Percentiles rank a stretch among this genome's conserved stretches.
phyloP scores from a whole-genome alignment of 192 early-diverging fungal species.

The Umbelopsis sp. region DNA sequence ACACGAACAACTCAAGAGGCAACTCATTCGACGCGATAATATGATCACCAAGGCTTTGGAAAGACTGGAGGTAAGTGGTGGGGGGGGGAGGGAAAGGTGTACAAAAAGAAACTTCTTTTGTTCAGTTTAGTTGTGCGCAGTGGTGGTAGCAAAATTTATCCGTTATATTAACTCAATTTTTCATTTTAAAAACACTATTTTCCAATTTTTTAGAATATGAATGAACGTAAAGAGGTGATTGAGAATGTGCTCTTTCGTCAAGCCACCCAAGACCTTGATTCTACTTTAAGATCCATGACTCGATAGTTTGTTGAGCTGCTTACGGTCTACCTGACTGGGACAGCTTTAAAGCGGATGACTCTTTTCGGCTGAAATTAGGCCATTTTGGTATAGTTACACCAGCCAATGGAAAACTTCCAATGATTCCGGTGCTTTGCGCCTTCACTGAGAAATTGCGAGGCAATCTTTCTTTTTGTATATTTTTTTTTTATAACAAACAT shows the following conservation, averaged over 20 bases:
- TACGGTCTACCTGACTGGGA: neutral
- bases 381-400: neutral
- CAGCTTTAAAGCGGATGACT: neutral
- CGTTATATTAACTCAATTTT: neutral
- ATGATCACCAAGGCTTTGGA: constrained; percentile 37
- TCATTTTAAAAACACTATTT: neutral
- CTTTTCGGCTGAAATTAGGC: neutral
- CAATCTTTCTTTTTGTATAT: too few species aligned
- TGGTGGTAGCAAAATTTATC: neutral
- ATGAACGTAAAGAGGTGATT: constrained; percentile 31
- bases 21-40: constrained; percentile 28
- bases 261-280: constrained; percentile 28
- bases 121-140: neutral
- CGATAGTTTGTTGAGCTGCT: too few species aligned
- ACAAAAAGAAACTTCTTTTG: too few species aligned
- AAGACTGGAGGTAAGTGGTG: constrained; percentile 26
- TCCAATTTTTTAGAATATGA: constrained; percentile 25
- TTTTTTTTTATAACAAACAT: neutral
- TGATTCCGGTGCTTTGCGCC: constrained; percentile 12
- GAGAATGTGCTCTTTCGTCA: constrained; percentile 37
- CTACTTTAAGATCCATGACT: constrained; percentile 11
- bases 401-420: constrained; percentile 12
- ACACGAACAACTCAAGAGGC: constrained; percentile 7
- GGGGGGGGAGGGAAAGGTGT: too few species aligned
- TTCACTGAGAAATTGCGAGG: neutral